A percentile compares a stretch with the other conserved stretches of the same genome.
Conservation (phyloP, 1,139 yeast species). For the Diutina pseudorugosa region DNA sequence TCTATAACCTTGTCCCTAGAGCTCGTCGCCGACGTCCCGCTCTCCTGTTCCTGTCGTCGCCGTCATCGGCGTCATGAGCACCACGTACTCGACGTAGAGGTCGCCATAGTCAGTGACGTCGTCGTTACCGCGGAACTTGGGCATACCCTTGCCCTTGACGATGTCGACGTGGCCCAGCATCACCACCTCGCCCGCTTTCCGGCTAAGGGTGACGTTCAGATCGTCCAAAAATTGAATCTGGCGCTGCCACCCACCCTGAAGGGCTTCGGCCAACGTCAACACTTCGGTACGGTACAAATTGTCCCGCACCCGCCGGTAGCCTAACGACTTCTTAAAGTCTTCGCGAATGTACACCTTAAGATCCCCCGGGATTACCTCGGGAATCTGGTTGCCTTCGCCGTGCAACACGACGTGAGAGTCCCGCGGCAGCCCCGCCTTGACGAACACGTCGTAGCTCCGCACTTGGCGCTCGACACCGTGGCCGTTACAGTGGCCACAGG, state of each 20-base stretch:
- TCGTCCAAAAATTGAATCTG: conserved; percentile 55
- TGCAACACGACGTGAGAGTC: conserved; percentile 44
- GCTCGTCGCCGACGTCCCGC: background rate
- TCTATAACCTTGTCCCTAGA: background rate
- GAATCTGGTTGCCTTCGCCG: conserved; percentile 78
- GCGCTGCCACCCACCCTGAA: conserved; percentile 71
- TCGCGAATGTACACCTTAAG: conserved; percentile 48
- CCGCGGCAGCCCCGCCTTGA: conserved; percentile 63
- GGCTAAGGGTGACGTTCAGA: conserved; percentile 21
- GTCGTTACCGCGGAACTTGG: conserved; percentile 29
- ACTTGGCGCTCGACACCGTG: conserved; percentile 43
- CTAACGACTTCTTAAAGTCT: conserved; percentile 47
- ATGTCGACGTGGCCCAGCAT: conserved; percentile 56
- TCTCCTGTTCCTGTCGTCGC: background rate
- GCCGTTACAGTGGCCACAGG: conserved; percentile 65
- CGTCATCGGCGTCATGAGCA: conserved; percentile 12
- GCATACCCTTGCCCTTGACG: conserved; percentile 78
- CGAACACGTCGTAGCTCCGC: conserved; percentile 47
- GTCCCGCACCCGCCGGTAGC: conserved; percentile 70
- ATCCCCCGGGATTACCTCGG: conserved; percentile 78
- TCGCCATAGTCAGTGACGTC: conserved; percentile 45
- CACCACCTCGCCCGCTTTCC: conserved; percentile 41
- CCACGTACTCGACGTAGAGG: conserved; percentile 57
- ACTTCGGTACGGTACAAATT: conserved; percentile 76
- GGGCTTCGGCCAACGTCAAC: conserved; percentile 58